These are phyloP conservation scores for Stropharia rugosoannulata DNA, from an alignment of 768 basidiomycete species.

Conservation along the genomic window DNA sequence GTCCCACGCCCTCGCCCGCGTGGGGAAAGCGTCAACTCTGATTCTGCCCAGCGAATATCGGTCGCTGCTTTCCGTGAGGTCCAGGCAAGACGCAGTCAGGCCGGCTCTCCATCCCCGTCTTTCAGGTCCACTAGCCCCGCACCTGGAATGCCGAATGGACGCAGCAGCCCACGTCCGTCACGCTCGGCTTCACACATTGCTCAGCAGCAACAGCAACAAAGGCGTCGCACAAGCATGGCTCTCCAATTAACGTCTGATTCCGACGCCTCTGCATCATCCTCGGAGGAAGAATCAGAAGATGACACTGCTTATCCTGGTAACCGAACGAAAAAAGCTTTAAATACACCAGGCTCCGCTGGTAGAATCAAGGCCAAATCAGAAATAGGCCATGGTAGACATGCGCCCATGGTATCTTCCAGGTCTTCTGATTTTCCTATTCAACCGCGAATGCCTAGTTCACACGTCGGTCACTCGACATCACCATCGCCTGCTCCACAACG, in stretches of 20 bases:
- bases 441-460: constrained; percentile 25
- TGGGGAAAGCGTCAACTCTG: constrained; percentile 57
- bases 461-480: constrained; percentile 26
- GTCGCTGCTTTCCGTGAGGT: constrained; percentile 82
- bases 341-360: constrained; percentile 13
- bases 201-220: constrained; percentile 12
- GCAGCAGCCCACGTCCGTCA: constrained; percentile 22
- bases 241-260: constrained; percentile 28
- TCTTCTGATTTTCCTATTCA: constrained; percentile 16
- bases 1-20: constrained; percentile 54
- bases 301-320: constrained; percentile 16
- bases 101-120: constrained; percentile 59
- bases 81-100: constrained; percentile 62
- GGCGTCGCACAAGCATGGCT: constrained; percentile 22
- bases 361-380: constrained; percentile 38
- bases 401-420: constrained; percentile 10
- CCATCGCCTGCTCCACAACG: constrained; percentile 11
- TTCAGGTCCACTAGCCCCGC: constrained; percentile 39
- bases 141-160: constrained; percentile 17
- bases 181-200: constrained; percentile 18
- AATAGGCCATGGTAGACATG: constrained; percentile 33
- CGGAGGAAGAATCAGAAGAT: constrained; percentile 24
- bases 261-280: constrained; percentile 24
- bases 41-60: constrained; percentile 72
- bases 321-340: constrained; percentile 9